Base-by-base conservation (phyloP, 345 rosid genomes). In the Cochlearia excelsa region DNA sequence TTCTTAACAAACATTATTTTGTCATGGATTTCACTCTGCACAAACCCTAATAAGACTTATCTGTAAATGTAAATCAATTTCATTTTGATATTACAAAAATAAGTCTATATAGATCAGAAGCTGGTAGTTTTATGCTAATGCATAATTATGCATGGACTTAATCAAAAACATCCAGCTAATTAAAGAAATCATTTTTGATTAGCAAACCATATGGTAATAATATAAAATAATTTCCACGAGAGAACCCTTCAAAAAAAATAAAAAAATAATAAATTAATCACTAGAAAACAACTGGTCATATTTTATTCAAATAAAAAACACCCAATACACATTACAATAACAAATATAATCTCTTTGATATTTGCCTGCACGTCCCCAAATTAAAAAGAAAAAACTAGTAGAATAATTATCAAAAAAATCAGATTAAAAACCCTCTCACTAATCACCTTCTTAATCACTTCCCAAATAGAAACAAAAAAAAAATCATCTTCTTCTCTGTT, bases 321-420 rank as follows among this genome's bases (percentile, higher is more conserved):
- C 34, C 50, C 2, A 55, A n/a, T 69, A 63, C 62, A 42, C 7
- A 50, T 51, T 70, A 70, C n/a, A 37, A 37, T 37, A 37, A 37
- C 3, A 16, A 51, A 57, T 70, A 70, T 37, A 37, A 39, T 23
- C 11, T 44, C 54, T 52, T 70, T 64, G 69, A 57, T 70, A 70
- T 70, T 64, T 70, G 75, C 75, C 75, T 70, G 75, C 75, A 70
- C 75, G 75, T 70, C 70, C 75, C 65, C 23, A 16, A 16, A 16
- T 16, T 16, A 16, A 65, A 55, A 62, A 50, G 37, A 50, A 52
- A 63, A 43, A 51, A 70, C 47, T 50, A 47, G 59, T 16, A 63
- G 69, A 64, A 70, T 64, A 57, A 57, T 70, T 63, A 57, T 50
- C 63, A 70, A 70, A 51, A 65, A 70, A 69, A 45, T 64, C 55